Percentiles rank a stretch among this genome's conserved stretches.
Evolutionary conservation across 2,329 filamentous ascomycete species (phyloP).

Genomic region (Elsinoe australis): DNA sequence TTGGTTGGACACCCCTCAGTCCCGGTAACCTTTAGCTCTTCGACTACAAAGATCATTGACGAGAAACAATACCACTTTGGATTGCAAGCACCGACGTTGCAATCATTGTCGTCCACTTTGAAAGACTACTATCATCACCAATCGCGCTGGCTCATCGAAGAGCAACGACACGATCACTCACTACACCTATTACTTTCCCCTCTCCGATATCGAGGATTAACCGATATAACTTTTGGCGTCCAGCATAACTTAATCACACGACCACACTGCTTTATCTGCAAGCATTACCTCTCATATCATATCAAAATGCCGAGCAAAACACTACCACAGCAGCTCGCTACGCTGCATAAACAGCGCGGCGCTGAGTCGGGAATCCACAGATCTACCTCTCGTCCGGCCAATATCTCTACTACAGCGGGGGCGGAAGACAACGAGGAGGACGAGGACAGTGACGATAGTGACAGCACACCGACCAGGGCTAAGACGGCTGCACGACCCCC

Average conservation of each 20-base stretch:
- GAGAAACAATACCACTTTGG: conserved; percentile 21
- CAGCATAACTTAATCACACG: not conserved
- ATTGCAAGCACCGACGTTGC: conserved; percentile 4
- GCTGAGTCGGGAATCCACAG: not conserved
- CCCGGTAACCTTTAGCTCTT: conserved; percentile 27
- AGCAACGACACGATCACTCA: not conserved
- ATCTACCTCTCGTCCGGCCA: not conserved
- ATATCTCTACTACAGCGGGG: not conserved
- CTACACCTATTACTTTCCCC: too few species aligned
- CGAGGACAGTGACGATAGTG: conserved; percentile 8
- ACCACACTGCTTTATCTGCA: too few species aligned
- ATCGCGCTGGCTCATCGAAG: conserved; percentile 2
- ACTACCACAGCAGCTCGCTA: not conserved
- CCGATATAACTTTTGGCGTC: not conserved
- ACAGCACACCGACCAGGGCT: conserved; percentile 6
- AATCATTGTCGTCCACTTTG: not conserved
- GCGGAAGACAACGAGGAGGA: not conserved
- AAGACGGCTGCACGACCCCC: conserved; percentile 2
- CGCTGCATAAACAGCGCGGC: not conserved
- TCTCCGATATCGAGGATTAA: not conserved
- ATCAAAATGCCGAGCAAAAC: conserved; percentile 6
- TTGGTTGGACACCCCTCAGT: conserved; percentile 26
- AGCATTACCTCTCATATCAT: too few species aligned
- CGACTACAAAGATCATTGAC: conserved; percentile 26
- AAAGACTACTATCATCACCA: conserved; percentile 10